These are phyloP conservation scores for Tetraselmis striata DNA, from an alignment of 139 green algal species.

Conservation along the genomic window DNA sequence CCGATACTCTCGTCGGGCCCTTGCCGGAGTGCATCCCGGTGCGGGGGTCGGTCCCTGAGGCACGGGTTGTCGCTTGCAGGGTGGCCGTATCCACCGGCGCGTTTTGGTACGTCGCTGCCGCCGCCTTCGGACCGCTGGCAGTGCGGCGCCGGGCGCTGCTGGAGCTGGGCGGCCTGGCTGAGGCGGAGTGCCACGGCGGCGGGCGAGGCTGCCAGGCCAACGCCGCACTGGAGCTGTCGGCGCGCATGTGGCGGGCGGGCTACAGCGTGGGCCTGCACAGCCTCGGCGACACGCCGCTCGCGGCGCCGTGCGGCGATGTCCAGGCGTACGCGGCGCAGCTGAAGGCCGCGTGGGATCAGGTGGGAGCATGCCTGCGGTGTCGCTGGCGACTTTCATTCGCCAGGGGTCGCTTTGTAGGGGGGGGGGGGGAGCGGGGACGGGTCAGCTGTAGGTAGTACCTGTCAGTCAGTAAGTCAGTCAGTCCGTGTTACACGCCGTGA, in stretches of 20 bases:
- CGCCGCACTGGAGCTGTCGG: background rate
- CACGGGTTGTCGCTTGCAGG: background rate
- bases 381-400: no score
- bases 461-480: no score
- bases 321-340: background rate
- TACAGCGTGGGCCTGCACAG: background rate
- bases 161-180: background rate
- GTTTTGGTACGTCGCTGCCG: background rate
- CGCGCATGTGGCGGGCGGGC: background rate
- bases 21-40: no score
- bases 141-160: background rate
- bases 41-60: no score
- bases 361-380: no score
- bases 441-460: no score
- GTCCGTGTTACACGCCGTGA: no score
- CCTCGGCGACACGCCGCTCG: no score
- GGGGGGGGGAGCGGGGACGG: no score
- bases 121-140: background rate
- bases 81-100: background rate
- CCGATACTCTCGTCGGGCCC: no score
- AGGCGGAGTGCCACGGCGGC: background rate
- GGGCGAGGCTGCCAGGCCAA: background rate
- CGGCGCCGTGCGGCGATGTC: background rate
- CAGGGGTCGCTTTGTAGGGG: no score
- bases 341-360: background rate